Base-by-base conservation (phyloP, 371 early-diverging fungal genomes). In the Thermomucor indicae-seudaticae region DNA sequence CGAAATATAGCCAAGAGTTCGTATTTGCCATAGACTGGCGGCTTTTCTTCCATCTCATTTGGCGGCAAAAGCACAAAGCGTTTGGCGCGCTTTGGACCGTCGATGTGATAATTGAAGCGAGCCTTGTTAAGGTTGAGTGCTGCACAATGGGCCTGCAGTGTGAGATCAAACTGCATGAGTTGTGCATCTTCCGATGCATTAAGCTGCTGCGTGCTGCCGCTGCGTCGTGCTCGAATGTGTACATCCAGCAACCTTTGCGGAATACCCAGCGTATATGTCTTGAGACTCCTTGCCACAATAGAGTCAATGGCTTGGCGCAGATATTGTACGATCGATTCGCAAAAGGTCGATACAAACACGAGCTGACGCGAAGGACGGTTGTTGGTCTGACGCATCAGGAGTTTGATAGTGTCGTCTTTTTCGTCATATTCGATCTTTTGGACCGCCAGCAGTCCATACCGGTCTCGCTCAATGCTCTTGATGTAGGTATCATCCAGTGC, bases 121-220 rank as follows among this genome's bases (percentile, higher is more conserved):
- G 55, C 42, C 23, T 70, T 70, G 58, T 73, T 69, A 41, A 73
- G 30, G 38, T 70, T 70, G 42, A 73, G 55, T 1, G 74, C 58
- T 2, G 74, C 74, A 27, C 67, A 61, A 42, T 67, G 66, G 0
- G 74, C 70, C 27, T 63, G 58, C 6, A 73, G 25, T 0, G 61
- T 47, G 1, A 54, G 39, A 47, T 57, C 55, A 23, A 55, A 55
- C 12, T 46, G 53, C 27, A 39, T 14, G 5, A 44, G 31, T 19
- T 49, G 49, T 7, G 29, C 51, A 42, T 50, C 51, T 7, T 44
- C 29, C 14, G 24, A 17, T 3, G 17, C 24, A 25, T 14, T 24
- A 4, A 14, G 17, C n/a, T 44, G 12, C 3, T 17, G 44, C 25
- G 29, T 1, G 5, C 5, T 19, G 5, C 5, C 10, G 11, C 14